Conservation (phyloP, 2,329 filamentous ascomycete species). For the Fusarium armeniacum region DNA sequence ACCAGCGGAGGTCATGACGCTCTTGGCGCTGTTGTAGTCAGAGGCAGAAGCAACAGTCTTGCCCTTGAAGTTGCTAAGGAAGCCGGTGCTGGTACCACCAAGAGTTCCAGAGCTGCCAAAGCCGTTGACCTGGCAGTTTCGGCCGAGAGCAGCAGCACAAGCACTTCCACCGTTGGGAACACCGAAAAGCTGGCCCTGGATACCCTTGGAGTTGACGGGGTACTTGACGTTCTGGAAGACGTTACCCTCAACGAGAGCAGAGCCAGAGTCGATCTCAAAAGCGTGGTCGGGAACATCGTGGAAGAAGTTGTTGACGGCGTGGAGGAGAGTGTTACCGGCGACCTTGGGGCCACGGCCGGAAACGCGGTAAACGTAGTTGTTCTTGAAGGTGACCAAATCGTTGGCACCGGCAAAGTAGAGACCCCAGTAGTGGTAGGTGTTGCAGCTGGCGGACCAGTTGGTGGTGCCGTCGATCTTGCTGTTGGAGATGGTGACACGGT, state of each 20-base stretch:
- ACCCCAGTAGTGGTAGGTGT: slow-evolving; percentile 72
- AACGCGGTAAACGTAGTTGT: slow-evolving; percentile 72
- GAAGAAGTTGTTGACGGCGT: slow-evolving; percentile 75
- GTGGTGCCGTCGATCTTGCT: slow-evolving; percentile 69
- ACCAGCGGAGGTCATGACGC: slow-evolving; percentile 59
- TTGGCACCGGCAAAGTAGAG: slow-evolving; percentile 69
- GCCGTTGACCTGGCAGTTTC: slow-evolving; percentile 65
- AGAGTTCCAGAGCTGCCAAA: slow-evolving; percentile 60
- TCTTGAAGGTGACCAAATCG: slow-evolving; percentile 69
- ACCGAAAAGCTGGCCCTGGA: slow-evolving; percentile 54
- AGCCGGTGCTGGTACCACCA: slow-evolving; percentile 59
- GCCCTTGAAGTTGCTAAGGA: slow-evolving; percentile 65
- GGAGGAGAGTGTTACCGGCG: slow-evolving; percentile 67
- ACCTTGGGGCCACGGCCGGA: slow-evolving; percentile 71
- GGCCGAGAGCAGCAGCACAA: slow-evolving; percentile 63
- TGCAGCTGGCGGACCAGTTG: slow-evolving; percentile 69
- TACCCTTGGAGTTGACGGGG: slow-evolving; percentile 54
- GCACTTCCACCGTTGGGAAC: slow-evolving; percentile 51
- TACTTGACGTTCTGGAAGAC: slow-evolving; percentile 68
- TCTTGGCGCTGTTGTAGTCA: slow-evolving; percentile 54
- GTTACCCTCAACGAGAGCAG: slow-evolving; percentile 69
- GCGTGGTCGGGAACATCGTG: slow-evolving; percentile 68
- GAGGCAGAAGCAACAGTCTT: slow-evolving; percentile 65
- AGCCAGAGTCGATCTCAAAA: slow-evolving; percentile 65
- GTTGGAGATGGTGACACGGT: slow-evolving; percentile 72